phyloP scores from a whole-genome alignment of 305 asterid species.

The Fraxinus albicans region DNA sequence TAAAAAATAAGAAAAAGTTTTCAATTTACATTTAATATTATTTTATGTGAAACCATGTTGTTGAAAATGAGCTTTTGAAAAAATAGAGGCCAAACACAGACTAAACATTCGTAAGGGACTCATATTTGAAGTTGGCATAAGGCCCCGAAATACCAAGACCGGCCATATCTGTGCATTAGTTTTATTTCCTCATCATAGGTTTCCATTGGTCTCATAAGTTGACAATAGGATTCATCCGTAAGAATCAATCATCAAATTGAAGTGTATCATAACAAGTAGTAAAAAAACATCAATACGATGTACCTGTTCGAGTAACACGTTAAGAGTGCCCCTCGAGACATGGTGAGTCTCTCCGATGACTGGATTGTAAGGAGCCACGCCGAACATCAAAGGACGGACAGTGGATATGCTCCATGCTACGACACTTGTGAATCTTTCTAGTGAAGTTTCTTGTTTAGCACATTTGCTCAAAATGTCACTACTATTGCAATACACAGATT shows the following conservation, averaged over 20 bases:
- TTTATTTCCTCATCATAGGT: background rate
- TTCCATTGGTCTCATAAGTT: background rate
- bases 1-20: too few relatives aligned
- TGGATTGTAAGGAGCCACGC: slow-evolving; percentile 85
- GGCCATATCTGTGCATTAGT: too few relatives aligned
- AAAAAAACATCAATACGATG: background rate
- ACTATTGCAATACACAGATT: slow-evolving; percentile 55
- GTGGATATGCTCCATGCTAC: slow-evolving; percentile 89
- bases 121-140: too few relatives aligned
- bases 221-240: background rate
- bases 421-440: slow-evolving; percentile 50
- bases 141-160: too few relatives aligned
- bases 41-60: too few relatives aligned
- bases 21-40: too few relatives aligned
- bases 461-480: slow-evolving; percentile 55
- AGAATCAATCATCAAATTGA: background rate
- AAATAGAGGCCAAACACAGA: too few relatives aligned
- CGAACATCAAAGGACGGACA: slow-evolving; percentile 61
- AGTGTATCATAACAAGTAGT: background rate
- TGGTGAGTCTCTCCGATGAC: slow-evolving; percentile 95
- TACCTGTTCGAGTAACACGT: slow-evolving; percentile 83
- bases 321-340: slow-evolving; percentile 59
- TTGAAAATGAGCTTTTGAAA: too few relatives aligned
- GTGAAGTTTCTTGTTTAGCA: slow-evolving; percentile 42
- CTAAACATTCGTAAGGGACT: too few relatives aligned